These are phyloP conservation scores for Lachancea fermentati DNA, from an alignment of 805 yeast species.

Conservation along the genomic window DNA sequence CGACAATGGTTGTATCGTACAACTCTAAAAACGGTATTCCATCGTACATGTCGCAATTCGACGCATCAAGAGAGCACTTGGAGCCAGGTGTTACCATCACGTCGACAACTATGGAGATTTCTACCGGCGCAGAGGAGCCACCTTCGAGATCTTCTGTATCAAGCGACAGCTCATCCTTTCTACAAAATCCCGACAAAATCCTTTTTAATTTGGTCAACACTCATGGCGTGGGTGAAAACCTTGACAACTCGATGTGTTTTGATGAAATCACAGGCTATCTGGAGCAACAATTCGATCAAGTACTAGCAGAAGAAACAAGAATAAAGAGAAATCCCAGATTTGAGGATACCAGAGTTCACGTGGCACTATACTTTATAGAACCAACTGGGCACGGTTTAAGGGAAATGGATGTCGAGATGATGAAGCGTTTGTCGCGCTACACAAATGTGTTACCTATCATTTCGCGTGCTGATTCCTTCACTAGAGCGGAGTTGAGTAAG, in stretches of 20 bases:
- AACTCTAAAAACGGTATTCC: slow-evolving; percentile 58
- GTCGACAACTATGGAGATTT: slow-evolving; percentile 30
- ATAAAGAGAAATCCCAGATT: slow-evolving; percentile 81
- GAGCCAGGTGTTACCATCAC: slow-evolving; percentile 78
- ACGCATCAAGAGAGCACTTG: slow-evolving; percentile 51
- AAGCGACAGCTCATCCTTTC: slow-evolving; percentile 4
- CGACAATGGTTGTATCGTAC: slow-evolving; percentile 43
- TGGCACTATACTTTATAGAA: slow-evolving; percentile 63
- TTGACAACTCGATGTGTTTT: slow-evolving; percentile 65
- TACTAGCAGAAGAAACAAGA: slow-evolving; percentile 80
- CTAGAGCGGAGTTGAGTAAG: slow-evolving; percentile 47
- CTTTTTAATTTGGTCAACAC: slow-evolving; percentile 64
- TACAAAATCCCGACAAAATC: slow-evolving; percentile 26
- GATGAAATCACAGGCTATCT: slow-evolving; percentile 59
- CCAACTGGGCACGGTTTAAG: slow-evolving; percentile 76
- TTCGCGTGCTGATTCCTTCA: slow-evolving; percentile 67
- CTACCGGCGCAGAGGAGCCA: slow-evolving; percentile 13
- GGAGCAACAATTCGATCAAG: slow-evolving; percentile 72
- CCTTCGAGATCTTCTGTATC: slow-evolving; percentile 6
- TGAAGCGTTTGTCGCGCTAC: slow-evolving; percentile 65
- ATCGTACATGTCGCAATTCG: slow-evolving; percentile 53
- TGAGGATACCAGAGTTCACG: slow-evolving; percentile 72
- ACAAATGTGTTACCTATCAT: slow-evolving; percentile 71
- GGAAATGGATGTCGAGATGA: slow-evolving; percentile 65
- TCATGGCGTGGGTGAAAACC: slow-evolving; percentile 75